Evolutionary conservation across 2,329 filamentous ascomycete genomes (phyloP), one percentile per base, ranked within the genome.

Genomic region (Emmonsia crescens): DNA sequence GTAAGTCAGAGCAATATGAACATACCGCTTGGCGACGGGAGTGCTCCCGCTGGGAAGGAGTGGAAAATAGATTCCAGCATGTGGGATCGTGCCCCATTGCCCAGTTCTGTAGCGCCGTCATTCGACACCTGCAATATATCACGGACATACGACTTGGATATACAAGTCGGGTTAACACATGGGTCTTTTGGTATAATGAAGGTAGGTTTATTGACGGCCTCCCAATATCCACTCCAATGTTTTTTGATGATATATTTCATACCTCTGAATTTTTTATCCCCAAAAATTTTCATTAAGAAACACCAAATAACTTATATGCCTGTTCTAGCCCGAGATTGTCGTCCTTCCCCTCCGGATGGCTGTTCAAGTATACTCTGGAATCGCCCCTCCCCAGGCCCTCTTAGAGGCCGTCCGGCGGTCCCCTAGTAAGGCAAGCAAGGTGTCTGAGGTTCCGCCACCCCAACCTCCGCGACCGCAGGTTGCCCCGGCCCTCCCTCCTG

Each of bases 91-190:
- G 79, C 84, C 57, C 79, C 85, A 0, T 78, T 97, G 5, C 94
- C 93, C 2, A 94, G 90, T 72, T 93, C 89, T 0, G 85, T 99
- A 12, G 87, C 91, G 10, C 94, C 94, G 0, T 87, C 86, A 0
- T 99, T 99, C 71, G 80, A 85, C 57, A 90, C 91, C 0, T 99
- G 94, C 76, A 97, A 97, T 73, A 83, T 97, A 57, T 82, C 83
- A 59, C 84, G 93, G 33, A 82, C 78, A 59, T 97, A 99, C 73
- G 88, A 92, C 71, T 76, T 99, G 44, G 91, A 96, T 74, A 78
- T 96, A 48, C 85, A 86, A 63, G 78, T 96, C 8, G 91, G 91
- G 1, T 74, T 96, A 44, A 85, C 85, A 61, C 92, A 90, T 80
- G 89, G 88, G 6, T 82, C 82, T 36, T 79, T 82, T 58, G 78